These are phyloP conservation scores for Withania somnifera DNA, from an alignment of 305 asterid species.

Conservation along the genomic window DNA sequence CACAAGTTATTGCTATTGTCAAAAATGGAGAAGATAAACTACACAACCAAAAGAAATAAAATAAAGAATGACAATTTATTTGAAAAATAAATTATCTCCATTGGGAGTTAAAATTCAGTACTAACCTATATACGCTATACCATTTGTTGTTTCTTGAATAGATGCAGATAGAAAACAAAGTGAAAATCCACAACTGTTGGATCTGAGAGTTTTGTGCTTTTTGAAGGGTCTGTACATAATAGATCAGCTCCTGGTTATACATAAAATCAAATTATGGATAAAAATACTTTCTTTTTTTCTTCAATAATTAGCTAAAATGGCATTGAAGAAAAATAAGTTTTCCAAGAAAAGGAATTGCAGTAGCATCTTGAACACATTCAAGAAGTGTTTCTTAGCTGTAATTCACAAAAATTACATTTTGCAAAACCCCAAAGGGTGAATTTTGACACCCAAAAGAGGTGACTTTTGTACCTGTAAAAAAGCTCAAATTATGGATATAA, in stretches of 20 bases:
- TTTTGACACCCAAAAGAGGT: too few species aligned
- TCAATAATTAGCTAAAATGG: background rate
- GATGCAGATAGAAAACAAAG: background rate
- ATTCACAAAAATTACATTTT: background rate
- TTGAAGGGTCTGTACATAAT: background rate
- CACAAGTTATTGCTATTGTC: slow-evolving; percentile 23
- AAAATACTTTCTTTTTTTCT: background rate
- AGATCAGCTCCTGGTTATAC: background rate
- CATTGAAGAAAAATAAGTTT: background rate
- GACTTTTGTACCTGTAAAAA: background rate
- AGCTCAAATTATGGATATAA: background rate
- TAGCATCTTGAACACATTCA: background rate
- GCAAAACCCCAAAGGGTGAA: background rate
- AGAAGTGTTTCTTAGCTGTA: background rate
- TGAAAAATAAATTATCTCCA: background rate
- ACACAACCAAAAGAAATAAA: background rate
- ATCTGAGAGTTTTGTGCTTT: slow-evolving; percentile 10
- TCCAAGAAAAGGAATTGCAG: background rate
- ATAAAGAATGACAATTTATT: background rate
- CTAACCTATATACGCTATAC: background rate
- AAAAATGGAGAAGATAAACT: slow-evolving; percentile 6
- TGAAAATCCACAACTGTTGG: slow-evolving; percentile 14
- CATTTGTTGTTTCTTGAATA: slow-evolving; percentile 3
- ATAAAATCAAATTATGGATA: background rate
- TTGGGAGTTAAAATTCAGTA: background rate